Evolutionary conservation across 179 eudicot species (phyloP).

Genomic region (Dionaea muscipula): DNA sequence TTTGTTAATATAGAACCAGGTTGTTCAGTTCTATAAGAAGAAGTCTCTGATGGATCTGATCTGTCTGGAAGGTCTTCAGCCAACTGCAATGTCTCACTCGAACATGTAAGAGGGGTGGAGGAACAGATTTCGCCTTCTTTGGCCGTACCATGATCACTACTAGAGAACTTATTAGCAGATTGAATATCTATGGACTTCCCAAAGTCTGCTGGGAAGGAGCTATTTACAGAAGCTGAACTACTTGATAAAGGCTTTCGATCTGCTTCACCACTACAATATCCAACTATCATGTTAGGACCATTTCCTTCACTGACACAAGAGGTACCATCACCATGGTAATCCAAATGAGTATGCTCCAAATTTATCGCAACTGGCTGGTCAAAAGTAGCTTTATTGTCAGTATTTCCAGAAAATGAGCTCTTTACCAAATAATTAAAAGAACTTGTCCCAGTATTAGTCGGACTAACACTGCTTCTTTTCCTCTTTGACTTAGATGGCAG

Average conservation of each 20-base stretch:
- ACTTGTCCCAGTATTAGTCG: slow-evolving; percentile 12
- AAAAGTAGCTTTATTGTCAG: slow-evolving; percentile 8
- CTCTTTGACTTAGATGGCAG: background rate
- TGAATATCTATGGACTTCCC: slow-evolving; percentile 14
- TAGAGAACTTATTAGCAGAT: slow-evolving; percentile 1
- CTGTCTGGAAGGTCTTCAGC: slow-evolving; percentile 11
- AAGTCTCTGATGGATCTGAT: slow-evolving; percentile 15
- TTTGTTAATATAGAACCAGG: slow-evolving; percentile 10
- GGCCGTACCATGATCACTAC: background rate
- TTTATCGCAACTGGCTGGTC: slow-evolving; percentile 9
- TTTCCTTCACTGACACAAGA: slow-evolving; percentile 25
- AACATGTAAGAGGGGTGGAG: background rate
- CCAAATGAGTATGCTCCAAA: slow-evolving; percentile 10
- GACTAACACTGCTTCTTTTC: background rate
- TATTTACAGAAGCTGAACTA: slow-evolving; percentile 20
- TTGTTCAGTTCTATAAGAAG: slow-evolving; percentile 13
- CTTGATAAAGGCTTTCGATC: slow-evolving; percentile 13
- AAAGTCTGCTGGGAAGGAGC: slow-evolving; percentile 10
- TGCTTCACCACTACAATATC: slow-evolving; percentile 9
- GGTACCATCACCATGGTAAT: slow-evolving; percentile 18
- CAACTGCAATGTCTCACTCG: slow-evolving; percentile 10
- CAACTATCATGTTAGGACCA: slow-evolving; percentile 7
- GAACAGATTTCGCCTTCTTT: slow-evolving; percentile 9
- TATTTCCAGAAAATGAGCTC: slow-evolving; percentile 19
- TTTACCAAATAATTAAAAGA: slow-evolving; percentile 3